These are phyloP conservation scores for Delphinella strobiligena DNA, from an alignment of 2,329 filamentous ascomycete genomes.

Conservation along the genomic window DNA sequence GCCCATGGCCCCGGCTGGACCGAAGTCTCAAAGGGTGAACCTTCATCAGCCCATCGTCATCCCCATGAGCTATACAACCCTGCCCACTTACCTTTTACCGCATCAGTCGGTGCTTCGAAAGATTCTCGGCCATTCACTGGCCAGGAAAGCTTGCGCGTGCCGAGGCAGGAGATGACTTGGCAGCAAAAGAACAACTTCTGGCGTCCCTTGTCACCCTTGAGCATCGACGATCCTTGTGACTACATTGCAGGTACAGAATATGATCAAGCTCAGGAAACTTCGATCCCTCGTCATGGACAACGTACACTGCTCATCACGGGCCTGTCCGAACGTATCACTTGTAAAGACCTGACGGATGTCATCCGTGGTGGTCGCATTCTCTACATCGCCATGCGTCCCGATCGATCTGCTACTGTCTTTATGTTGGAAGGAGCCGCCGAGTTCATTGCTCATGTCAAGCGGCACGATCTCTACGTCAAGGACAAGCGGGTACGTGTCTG, in stretches of 20 bases:
- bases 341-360: slow-evolving; percentile 51
- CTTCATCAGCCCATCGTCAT: neutral
- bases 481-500: slow-evolving; percentile 53
- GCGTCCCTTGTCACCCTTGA: neutral
- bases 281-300: slow-evolving; percentile 12
- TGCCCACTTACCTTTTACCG: too few species aligned
- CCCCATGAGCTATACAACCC: too few species aligned
- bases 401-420: slow-evolving; percentile 53
- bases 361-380: slow-evolving; percentile 61
- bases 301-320: slow-evolving; percentile 53
- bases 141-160: neutral
- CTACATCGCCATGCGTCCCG: slow-evolving; percentile 53
- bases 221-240: neutral
- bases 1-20: slow-evolving; percentile 14
- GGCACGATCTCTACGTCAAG: slow-evolving; percentile 55
- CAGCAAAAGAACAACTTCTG: neutral
- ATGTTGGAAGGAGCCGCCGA: slow-evolving; percentile 53
- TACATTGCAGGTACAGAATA: neutral
- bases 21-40: slow-evolving; percentile 10
- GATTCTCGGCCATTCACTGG: neutral
- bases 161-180: neutral
- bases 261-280: neutral
- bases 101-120: too few species aligned
- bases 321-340: slow-evolving; percentile 49
- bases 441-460: slow-evolving; percentile 54